Percentiles rank a stretch among this genome's conserved stretches.
Conservation (phyloP, 1,139 yeast genomes). For the Saccharomyces hybrid region DNA sequence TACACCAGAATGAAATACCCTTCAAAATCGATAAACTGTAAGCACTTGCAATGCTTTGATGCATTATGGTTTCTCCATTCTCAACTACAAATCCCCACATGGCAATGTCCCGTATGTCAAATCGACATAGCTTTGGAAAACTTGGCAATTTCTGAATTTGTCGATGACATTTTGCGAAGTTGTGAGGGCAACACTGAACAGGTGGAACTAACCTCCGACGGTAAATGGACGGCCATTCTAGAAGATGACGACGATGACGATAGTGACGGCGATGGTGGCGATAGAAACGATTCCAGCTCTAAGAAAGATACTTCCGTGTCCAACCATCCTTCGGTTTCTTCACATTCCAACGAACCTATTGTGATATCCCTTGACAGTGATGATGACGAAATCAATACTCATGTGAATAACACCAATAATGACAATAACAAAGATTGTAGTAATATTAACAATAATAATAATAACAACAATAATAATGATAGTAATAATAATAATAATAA, state of each 20-base stretch:
- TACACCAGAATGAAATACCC: conserved; percentile 56
- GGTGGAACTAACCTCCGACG: conserved; percentile 50
- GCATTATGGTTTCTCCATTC: conserved; percentile 50
- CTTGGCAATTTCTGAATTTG: conserved; percentile 55
- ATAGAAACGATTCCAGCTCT: conserved; percentile 7
- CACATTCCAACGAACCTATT: conserved; percentile 18
- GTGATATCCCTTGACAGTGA: conserved; percentile 31
- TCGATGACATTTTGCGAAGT: conserved; percentile 41
- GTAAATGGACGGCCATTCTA: conserved; percentile 46
- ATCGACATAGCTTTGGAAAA: conserved; percentile 40
- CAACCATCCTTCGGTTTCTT: neutral
- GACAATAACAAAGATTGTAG: neutral
- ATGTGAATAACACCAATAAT: neutral
- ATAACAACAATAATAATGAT: conserved; percentile 9
- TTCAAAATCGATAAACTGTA: conserved; percentile 49
- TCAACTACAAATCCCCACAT: conserved; percentile 55
- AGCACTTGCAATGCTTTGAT: conserved; percentile 70
- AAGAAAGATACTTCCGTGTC: neutral
- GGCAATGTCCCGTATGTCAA: conserved; percentile 65
- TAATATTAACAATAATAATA: neutral
- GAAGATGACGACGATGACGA: conserved; percentile 23
- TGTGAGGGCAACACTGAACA: conserved; percentile 45
- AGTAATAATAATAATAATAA: conserved; percentile 1
- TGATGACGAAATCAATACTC: conserved; percentile 3
- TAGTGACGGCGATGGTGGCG: conserved; percentile 5